These are phyloP conservation scores for Naegleria fowleri DNA, from an alignment of 208 protist genomes.

Conservation along the genomic window DNA sequence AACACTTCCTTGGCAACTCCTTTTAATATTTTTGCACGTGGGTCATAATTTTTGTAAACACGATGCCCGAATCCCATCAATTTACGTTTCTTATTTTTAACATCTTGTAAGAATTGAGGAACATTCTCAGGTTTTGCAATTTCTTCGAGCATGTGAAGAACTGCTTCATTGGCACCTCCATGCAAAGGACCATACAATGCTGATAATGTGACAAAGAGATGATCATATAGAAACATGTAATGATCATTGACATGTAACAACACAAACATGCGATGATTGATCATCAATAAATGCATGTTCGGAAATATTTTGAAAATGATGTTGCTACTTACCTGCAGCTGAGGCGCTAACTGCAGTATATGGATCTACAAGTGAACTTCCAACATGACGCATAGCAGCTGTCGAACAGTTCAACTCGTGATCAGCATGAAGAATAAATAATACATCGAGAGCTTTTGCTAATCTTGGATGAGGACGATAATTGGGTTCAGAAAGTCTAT, in stretches of 20 bases:
- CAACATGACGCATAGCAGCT: constrained; percentile 55
- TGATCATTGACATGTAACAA: no score
- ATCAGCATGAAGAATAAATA: constrained; percentile 47
- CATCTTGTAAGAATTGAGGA: constrained; percentile 42
- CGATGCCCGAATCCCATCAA: constrained; percentile 69
- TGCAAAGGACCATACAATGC: constrained; percentile 21
- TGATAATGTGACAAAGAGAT: background rate
- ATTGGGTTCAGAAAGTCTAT: background rate
- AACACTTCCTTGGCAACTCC: constrained; percentile 48
- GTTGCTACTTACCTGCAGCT: background rate
- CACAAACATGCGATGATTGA: no score
- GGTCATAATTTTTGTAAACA: constrained; percentile 71
- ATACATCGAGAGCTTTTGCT: constrained; percentile 10
- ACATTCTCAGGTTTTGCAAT: constrained; percentile 55
- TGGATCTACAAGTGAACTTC: background rate
- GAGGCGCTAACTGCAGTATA: constrained; percentile 49
- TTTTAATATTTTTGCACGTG: constrained; percentile 58
- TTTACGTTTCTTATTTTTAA: constrained; percentile 49
- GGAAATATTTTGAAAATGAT: no score
- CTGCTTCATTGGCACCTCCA: constrained; percentile 48
- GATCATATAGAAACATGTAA: background rate
- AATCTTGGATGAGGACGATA: constrained; percentile 20
- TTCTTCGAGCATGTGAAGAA: constrained; percentile 60
- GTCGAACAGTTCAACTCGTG: constrained; percentile 71
- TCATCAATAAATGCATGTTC: no score